phyloP scores from a whole-genome alignment of 306 rosid genomes.

The Astragalus membranaceus region DNA sequence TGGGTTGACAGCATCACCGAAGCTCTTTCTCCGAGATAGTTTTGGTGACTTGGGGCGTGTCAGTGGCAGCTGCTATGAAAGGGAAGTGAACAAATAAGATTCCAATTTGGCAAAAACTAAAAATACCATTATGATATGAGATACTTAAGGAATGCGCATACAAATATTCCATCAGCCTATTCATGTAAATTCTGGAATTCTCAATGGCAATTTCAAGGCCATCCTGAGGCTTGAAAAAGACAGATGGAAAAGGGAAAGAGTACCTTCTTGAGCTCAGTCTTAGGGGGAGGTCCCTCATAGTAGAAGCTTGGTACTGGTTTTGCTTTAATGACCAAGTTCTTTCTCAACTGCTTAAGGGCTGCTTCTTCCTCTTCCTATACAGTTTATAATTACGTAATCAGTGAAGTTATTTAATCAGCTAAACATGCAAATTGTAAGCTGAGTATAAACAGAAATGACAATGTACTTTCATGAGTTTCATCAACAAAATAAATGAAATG shows the following conservation, averaged over 20 bases:
- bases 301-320: conserved; percentile 94
- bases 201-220: background rate
- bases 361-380: conserved; percentile 94
- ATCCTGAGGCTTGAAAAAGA: conserved; percentile 6
- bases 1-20: conserved; percentile 44
- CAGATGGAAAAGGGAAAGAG: background rate
- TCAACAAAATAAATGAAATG: background rate
- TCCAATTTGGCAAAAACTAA: background rate
- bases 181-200: background rate
- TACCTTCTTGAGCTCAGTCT: conserved; percentile 83
- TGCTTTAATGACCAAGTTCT: conserved; percentile 80
- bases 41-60: conserved; percentile 93
- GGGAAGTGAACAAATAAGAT: background rate
- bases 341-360: conserved; percentile 78
- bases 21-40: conserved; percentile 80
- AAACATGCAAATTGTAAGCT: background rate
- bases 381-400: conserved; percentile 11
- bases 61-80: conserved; percentile 67
- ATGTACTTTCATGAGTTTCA: background rate
- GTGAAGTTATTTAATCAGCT: background rate
- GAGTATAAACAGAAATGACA: background rate
- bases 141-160: background rate
- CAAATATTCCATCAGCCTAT: background rate
- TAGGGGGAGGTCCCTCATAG: conserved; percentile 88
- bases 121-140: background rate